Evolutionary conservation across 208 protist species (phyloP).

Genomic region (Entamoeba dispar): DNA sequence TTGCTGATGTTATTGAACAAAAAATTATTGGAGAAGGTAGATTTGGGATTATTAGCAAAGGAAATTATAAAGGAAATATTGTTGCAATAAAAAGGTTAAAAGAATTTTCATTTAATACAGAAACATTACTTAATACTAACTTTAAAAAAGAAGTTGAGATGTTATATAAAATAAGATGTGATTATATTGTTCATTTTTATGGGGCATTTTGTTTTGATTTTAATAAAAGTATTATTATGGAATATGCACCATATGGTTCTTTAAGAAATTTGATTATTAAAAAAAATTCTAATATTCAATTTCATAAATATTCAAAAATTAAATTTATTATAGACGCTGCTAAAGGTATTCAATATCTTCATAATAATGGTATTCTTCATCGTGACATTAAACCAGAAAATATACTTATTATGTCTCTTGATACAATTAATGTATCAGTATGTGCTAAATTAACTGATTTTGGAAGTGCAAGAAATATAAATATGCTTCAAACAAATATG

Average conservation of each 20-base stretch:
- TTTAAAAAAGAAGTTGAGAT: background rate
- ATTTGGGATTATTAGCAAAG: background rate
- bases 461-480: background rate
- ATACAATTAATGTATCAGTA: background rate
- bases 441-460: background rate
- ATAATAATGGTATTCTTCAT: background rate
- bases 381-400: background rate
- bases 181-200: background rate
- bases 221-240: background rate
- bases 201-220: background rate
- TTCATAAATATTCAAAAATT: background rate
- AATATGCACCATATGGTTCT: background rate
- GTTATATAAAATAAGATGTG: background rate
- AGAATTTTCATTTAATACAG: background rate
- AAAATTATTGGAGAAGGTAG: background rate
- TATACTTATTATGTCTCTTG: background rate
- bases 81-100: background rate
- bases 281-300: background rate
- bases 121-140: background rate
- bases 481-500: background rate
- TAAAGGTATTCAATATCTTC: background rate
- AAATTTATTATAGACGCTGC: background rate
- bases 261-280: background rate
- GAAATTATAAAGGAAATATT: background rate
- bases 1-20: background rate